A percentile compares a stretch with the other conserved stretches of the same genome.
Conservation (phyloP, 371 early-diverging fungal species). For the Rhizopus arrhizus region DNA sequence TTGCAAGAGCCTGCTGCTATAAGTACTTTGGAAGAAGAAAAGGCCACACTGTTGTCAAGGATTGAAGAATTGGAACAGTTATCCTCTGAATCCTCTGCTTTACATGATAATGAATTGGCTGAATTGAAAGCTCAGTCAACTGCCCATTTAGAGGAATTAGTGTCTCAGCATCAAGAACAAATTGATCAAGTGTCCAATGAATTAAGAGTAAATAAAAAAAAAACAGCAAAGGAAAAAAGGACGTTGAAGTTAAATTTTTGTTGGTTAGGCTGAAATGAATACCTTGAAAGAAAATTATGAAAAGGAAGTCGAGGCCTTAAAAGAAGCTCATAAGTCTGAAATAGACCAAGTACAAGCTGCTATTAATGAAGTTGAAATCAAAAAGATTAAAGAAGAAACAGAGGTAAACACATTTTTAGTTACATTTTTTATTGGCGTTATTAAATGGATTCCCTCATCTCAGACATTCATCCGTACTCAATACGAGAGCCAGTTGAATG, state of each 20-base stretch:
- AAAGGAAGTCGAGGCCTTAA: constrained; percentile 17
- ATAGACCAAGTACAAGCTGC: constrained; percentile 23
- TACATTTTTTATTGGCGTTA: background rate
- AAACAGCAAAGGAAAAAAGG: background rate
- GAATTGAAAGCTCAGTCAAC: constrained; percentile 15
- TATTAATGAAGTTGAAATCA: constrained; percentile 25
- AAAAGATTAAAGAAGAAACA: constrained; percentile 18
- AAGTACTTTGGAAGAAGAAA: constrained; percentile 17
- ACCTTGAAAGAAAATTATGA: constrained; percentile 14
- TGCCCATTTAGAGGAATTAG: constrained; percentile 13
- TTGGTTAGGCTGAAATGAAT: constrained; percentile 19
- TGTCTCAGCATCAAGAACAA: constrained; percentile 11
- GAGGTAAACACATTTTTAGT: constrained; percentile 14
- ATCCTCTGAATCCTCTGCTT: constrained; percentile 6
- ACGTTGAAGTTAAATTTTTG: background rate
- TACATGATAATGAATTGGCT: constrained; percentile 19
- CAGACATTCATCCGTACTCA: constrained; percentile 4
- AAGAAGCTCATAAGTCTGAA: constrained; percentile 16
- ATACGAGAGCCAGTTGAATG: constrained; percentile 23
- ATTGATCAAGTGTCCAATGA: constrained; percentile 8
- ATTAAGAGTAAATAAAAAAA: constrained; percentile 16
- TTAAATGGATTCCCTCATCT: background rate
- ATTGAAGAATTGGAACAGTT: constrained; percentile 23
- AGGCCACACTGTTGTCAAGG: constrained; percentile 19
- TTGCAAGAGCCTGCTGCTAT: constrained; percentile 15